Percentiles rank a stretch among this genome's conserved stretches.
Conservation (phyloP, 371 early-diverging fungal genomes). For the Smittium culicis region DNA sequence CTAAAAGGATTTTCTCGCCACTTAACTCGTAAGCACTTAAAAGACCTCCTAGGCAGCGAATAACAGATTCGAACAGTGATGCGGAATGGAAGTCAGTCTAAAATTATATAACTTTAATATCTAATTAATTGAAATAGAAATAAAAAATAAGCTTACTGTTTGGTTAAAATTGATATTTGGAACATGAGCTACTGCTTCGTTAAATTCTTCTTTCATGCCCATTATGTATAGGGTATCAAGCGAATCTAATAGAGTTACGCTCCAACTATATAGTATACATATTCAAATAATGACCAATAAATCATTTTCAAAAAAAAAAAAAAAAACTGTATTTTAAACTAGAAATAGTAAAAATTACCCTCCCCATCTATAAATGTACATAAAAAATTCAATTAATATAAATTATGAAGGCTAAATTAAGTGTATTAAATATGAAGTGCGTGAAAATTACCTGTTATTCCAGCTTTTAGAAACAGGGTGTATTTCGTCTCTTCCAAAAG, state of each 20-base stretch:
- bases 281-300: background rate
- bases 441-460: slow-evolving; percentile 23
- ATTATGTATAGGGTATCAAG: slow-evolving; percentile 73
- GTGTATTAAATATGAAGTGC: slow-evolving; percentile 52
- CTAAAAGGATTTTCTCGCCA: slow-evolving; percentile 44
- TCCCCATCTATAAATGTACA: slow-evolving; percentile 75
- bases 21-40: slow-evolving; percentile 63
- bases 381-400: slow-evolving; percentile 67
- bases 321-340: slow-evolving; percentile 9
- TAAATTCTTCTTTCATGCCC: slow-evolving; percentile 58
- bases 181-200: slow-evolving; percentile 51
- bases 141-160: slow-evolving; percentile 1
- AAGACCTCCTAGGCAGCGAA: slow-evolving; percentile 81
- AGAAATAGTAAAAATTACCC: slow-evolving; percentile 54
- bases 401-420: slow-evolving; percentile 83
- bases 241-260: slow-evolving; percentile 69
- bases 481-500: slow-evolving; percentile 29
- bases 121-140: background rate
- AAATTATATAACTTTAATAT: background rate
- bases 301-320: background rate
- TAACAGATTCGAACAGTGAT: slow-evolving; percentile 85
- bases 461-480: slow-evolving; percentile 17
- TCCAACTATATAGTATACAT: slow-evolving; percentile 34
- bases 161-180: slow-evolving; percentile 21
- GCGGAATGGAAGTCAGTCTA: slow-evolving; percentile 42